phyloP scores from a whole-genome alignment of 192 early-diverging fungal genomes.

The Gryganskiella cystojenkinii region DNA sequence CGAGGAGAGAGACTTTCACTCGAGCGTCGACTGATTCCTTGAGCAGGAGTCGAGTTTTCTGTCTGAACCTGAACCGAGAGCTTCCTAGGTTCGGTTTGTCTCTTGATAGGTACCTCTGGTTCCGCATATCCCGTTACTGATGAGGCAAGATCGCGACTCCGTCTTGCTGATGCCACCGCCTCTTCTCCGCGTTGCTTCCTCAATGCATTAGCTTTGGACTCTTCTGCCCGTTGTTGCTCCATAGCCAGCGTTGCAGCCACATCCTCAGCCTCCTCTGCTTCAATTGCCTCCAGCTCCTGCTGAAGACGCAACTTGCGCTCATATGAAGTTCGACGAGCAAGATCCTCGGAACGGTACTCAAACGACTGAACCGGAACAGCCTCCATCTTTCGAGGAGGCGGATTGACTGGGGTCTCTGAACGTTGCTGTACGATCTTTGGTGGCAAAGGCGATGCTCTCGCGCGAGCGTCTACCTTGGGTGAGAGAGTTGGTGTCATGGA shows the following conservation, averaged over 20 bases:
- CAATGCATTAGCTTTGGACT: background rate
- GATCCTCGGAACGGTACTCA: constrained; percentile 4
- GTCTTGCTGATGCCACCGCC: background rate
- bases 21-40: background rate
- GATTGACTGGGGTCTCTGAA: background rate
- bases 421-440: background rate
- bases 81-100: background rate
- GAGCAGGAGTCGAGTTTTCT: background rate
- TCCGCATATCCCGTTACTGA: too few relatives aligned
- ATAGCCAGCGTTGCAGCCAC: constrained; percentile 7
- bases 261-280: constrained; percentile 18
- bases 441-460: background rate
- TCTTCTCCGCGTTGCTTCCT: too few relatives aligned
- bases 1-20: constrained; percentile 13
- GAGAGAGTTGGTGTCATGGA: constrained; percentile 6
- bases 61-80: constrained; percentile 6
- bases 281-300: constrained; percentile 30
- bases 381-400: background rate
- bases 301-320: constrained; percentile 39
- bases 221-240: background rate
- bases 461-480: too few relatives aligned
- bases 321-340: constrained; percentile 22
- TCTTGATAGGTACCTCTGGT: too few relatives aligned
- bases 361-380: background rate
- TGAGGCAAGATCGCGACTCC: too few relatives aligned